Evolutionary conservation across 2,329 filamentous ascomycete species (phyloP), one percentile per base, ranked within the genome.

Genomic region (Penicillium corylophilum): DNA sequence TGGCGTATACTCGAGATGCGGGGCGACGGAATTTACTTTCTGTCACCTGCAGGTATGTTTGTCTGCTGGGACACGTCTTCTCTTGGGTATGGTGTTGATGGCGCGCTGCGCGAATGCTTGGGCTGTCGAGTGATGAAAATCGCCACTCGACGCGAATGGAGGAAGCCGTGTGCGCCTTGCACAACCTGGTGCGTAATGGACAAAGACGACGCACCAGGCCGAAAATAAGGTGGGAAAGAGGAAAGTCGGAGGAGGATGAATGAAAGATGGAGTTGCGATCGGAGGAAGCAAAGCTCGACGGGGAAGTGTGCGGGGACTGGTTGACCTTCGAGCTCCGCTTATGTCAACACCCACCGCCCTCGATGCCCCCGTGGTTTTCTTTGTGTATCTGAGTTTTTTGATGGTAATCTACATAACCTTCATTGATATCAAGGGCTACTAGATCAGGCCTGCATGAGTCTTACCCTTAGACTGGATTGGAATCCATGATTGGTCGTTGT

Each of bases 311-410:
- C 51, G 56, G 56, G 48, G 51, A 55, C 42, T 44, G 44, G 33
- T 45, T 45, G 33, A 51, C 43, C 39, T 43, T 38, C 28, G 41
- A 61, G 58, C 58, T 51, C 51, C 33, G 60, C 60, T 63, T 61
- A 63, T 61, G 60, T 61, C 59, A 61, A 60, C 55, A 42, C 50
- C 47, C 48, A 49, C 39, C 38, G 42, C 36, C 41, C 16, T 41
- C 39, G 40, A 28, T 18, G 33, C 5, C 20, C 15, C 26, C 13
- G 18, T 18, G 9, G 15, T 8, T 20, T n/a, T 36, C 15, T 38
- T 20, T 20, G 10, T 18, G 33, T 4, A 16, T 28, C 12, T 2
- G n/a, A n/a, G 5, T 33, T 36, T 5, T 12, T 5, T 22, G 9
- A 38, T 20, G 4, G 18, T 13, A 5, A 13, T 38, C 2, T 20